phyloP scores from a whole-genome alignment of 2,329 filamentous ascomycete genomes.

The Beauveria sp. region DNA sequence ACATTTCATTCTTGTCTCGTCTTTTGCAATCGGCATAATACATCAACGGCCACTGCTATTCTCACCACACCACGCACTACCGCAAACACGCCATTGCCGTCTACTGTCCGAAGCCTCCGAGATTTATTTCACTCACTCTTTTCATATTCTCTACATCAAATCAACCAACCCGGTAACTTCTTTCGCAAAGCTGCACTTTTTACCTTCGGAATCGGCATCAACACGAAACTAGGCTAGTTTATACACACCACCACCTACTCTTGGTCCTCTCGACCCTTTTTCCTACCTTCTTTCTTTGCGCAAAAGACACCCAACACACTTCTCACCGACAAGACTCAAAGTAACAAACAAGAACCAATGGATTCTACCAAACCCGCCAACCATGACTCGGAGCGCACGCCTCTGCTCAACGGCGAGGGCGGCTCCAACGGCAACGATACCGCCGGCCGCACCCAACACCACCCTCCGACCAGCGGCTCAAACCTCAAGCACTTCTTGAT shows the following conservation, averaged over 20 bases:
- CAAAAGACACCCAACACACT: too few species aligned
- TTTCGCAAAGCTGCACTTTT: neutral
- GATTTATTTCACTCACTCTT: neutral
- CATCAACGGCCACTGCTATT: neutral
- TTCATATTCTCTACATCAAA: neutral
- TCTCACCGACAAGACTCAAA: neutral
- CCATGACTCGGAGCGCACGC: conserved; percentile 30
- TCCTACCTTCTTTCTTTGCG: neutral
- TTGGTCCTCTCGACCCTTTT: neutral
- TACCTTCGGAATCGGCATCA: neutral
- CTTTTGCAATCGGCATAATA: neutral
- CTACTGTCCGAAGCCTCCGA: neutral
- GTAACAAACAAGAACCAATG: conserved; percentile 17
- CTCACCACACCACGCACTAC: neutral
- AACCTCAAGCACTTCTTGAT: conserved; percentile 37
- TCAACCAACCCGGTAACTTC: neutral
- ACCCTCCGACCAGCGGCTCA: conserved; percentile 9
- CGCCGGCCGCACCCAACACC: neutral
- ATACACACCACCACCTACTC: neutral
- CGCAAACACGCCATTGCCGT: neutral
- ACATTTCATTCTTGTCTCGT: neutral
- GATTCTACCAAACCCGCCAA: conserved; percentile 25
- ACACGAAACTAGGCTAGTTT: neutral
- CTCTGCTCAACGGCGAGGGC: conserved; percentile 32
- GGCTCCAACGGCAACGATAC: neutral